Base-by-base conservation (phyloP, 2,329 filamentous ascomycete genomes). In the Exserohilum turcica region DNA sequence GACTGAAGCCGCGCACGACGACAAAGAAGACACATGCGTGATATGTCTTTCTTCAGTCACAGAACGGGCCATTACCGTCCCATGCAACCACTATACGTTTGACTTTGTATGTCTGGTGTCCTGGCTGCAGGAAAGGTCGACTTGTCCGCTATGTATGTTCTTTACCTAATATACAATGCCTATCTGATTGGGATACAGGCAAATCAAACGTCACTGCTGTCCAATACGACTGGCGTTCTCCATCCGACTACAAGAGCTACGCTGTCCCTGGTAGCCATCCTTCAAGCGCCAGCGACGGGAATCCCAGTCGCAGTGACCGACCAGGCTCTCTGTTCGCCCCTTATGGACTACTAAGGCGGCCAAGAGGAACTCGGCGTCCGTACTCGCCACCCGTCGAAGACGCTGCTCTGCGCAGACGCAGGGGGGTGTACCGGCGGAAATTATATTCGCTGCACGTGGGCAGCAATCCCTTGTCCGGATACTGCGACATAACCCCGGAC, bases 401-500 rank as follows among this genome's bases (percentile, higher is more conserved):
- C 55, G 50, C 62, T 19, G 77, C 81, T 2, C 71, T 92, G 43
- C 72, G 81, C 10, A 81, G 82, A 12, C 87, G 93, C 6, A 84
- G 88, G 52, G 76, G 86, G 18, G 80, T 97, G 59, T 97, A 97
- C 72, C 81, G 82, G 16, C 75, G 87, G 54, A 79, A 85, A 32
- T 82, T 90, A 3, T 94, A 86, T 74, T 93, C 90, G 2, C 81
- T 91, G 1, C 90, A 96, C 64, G 85, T 97, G 4, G 93, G 92
- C 38, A 86, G 88, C 2, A 96, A 94, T 68, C 83, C 85, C 0
- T 75, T 87, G n/a, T 94, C 91, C 0, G 82, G 84, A 21, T 94
- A 93, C 74, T 82, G 82, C 43, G 88, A 92, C 55, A 78, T 96
- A 27, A 89, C 87, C 0, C 88, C 91, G 0, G 74, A 81, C 3